Evolutionary conservation across 257 asterid genomes (phyloP).

Genomic region (Lycium barbarum): DNA sequence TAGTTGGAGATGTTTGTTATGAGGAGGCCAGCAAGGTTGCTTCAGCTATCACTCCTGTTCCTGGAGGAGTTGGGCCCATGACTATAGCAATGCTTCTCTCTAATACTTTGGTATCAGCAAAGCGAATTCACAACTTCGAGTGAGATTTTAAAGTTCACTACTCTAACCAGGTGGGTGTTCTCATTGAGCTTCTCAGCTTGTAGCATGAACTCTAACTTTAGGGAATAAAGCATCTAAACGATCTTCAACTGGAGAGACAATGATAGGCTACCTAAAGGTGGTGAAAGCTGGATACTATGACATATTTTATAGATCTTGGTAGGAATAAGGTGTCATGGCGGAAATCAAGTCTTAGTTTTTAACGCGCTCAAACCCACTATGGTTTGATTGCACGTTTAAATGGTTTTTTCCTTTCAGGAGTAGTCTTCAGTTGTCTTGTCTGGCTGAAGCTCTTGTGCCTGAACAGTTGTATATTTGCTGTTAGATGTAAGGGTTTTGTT

Average conservation of each 20-base stretch:
- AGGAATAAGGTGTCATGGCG: not conserved
- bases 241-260: conserved; percentile 11
- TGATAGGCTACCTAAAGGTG: not conserved
- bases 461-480: conserved; percentile 7
- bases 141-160: conserved; percentile 37
- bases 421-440: not conserved
- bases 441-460: not conserved
- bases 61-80: conserved; percentile 99
- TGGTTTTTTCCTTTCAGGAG: not conserved
- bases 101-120: conserved; percentile 85
- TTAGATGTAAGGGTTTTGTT: not conserved
- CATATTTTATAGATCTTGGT: not conserved
- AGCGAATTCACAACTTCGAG: conserved; percentile 62
- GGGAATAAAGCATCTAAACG: not conserved
- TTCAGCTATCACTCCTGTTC: conserved; percentile 95
- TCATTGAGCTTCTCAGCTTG: conserved; percentile 22
- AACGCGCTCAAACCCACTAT: not conserved
- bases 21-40: conserved; percentile 93
- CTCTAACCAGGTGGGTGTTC: conserved; percentile 15
- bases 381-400: not conserved
- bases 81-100: conserved; percentile 97
- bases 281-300: not conserved
- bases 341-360: not conserved
- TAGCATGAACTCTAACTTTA: not conserved
- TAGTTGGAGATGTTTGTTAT: conserved; percentile 90